Conservation (phyloP, 225 moss, liverwort and hornwort genomes). For the Rhytidiadelphus loreus region DNA sequence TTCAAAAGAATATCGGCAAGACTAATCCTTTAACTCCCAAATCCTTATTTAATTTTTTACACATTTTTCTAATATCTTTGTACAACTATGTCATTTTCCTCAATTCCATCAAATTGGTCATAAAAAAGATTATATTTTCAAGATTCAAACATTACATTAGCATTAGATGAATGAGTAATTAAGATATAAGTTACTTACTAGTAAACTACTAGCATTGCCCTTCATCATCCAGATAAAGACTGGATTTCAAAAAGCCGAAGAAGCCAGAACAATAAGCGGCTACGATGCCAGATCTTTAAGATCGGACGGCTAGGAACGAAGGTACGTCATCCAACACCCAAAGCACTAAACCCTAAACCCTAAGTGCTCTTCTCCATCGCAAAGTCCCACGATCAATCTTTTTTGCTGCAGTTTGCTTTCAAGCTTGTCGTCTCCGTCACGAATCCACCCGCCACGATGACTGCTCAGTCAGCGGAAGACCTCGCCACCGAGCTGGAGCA, state of each 20-base stretch:
- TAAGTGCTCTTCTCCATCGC: background rate
- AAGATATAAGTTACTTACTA: background rate
- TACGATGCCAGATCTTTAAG: background rate
- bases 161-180: background rate
- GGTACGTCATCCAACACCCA: no score
- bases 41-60: background rate
- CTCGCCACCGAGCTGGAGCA: constrained; percentile 12
- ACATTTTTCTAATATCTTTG: background rate
- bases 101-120: background rate
- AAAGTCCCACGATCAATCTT: background rate
- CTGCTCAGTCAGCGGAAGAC: background rate
- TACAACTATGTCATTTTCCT: no score
- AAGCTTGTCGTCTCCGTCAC: background rate
- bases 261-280: background rate
- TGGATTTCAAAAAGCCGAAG: background rate
- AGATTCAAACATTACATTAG: background rate
- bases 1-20: fast-evolving
- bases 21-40: fast-evolving
- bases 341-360: background rate
- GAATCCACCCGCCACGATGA: background rate
- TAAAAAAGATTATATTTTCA: background rate
- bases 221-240: background rate
- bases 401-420: background rate
- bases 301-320: background rate
- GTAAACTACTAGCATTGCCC: background rate